Evolutionary conservation across 192 early-diverging fungal species (phyloP), one percentile per base, ranked within the genome.

Genomic region (Pilobolus umbonatus): DNA sequence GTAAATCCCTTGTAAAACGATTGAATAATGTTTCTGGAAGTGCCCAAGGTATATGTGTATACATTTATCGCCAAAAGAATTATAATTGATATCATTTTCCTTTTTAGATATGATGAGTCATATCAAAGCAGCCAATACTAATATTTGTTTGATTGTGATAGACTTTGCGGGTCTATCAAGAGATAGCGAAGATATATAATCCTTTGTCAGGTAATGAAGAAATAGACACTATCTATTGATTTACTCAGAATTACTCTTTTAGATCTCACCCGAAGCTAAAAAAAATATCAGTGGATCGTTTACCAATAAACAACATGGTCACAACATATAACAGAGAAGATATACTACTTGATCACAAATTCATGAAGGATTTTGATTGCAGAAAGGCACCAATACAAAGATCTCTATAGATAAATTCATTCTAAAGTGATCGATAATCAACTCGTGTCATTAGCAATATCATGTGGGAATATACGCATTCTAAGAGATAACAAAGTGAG

Each of bases 301-400:
- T 52, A 52, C 48, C 48, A 32, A 50, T 50, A 50, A 50, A 29
- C 17, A 50, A 50, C 12, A 52, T n/a, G 24, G 3, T 36, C 29
- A 52, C 22, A 52, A 52, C 17, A 52, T 52, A 35, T 36, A 52
- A 36, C 35, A 52, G 50, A 52, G 50, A 52, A 22, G 32, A 52
- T 36, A 52, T 36, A 52, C 50, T 52, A 26, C 46, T 48, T 52
- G 32, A 52, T 36, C 17, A 52, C 34, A 36, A 36, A 35, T 52
- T 52, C 31, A 52, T 21, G 34, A 52, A 21, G 32, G 31, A 52
- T 35, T 52, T 52, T 52, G 34, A 52, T 52, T 52, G 50, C 50
- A 52, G 50, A 52, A 36, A 35, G 34, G 50, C 50, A 35, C 50
- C 50, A 35, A 52, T 52, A 52, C 29, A 52, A 52, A 52, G 29